Base-by-base conservation (phyloP, 169 alveolate species). In the Fabrea salina region DNA sequence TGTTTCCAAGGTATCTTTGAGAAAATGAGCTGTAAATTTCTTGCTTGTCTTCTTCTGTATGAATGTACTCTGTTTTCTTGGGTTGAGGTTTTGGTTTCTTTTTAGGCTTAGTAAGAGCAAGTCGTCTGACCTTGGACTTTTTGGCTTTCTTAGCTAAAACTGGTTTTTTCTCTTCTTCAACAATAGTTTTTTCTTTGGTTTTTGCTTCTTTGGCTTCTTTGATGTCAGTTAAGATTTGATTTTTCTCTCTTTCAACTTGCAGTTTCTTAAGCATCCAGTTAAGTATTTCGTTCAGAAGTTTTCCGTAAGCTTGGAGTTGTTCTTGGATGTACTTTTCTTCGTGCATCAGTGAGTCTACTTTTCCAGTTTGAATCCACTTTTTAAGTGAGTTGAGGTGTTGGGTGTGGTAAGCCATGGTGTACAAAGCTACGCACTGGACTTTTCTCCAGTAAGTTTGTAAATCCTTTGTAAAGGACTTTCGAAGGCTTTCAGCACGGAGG, bases 181-280 rank as follows among this genome's bases (percentile, higher is more conserved):
- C 3, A 37, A 4, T 51, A 66, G 35, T 43, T 80, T 51, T 40
- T 50, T 16, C 49, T 16, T 33, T 5, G 22, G 72, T 11, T 78
- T 50, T 33, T 50, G 37, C 54, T 79, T 58, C 67, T 68, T 86
- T 83, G 37, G 58, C 80, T 41, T 61, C 76, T 49, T 39, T 56
- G n/a, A 79, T 56, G 40, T 83, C 86, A 6, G 51, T 35, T 13
- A 74, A 25, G 0, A 37, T 22, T 8, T 50, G 53, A 11, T 32
- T 35, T 33, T 33, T 50, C n/a, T 84, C 89, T 22, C 49, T 54
- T 66, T 77, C 84, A 8, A 77, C 83, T 13, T 84, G 58, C 0
- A 88, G 80, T 75, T 81, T 70, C 16, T 79, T 68, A 11, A 82
- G 54, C 89, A 88, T 79, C 79, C 79, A 83, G 33, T 74, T 30